Evolutionary conservation across 305 asterid species (phyloP), one percentile per base, ranked within the genome.

Genomic region (Fraxinus latifolia): DNA sequence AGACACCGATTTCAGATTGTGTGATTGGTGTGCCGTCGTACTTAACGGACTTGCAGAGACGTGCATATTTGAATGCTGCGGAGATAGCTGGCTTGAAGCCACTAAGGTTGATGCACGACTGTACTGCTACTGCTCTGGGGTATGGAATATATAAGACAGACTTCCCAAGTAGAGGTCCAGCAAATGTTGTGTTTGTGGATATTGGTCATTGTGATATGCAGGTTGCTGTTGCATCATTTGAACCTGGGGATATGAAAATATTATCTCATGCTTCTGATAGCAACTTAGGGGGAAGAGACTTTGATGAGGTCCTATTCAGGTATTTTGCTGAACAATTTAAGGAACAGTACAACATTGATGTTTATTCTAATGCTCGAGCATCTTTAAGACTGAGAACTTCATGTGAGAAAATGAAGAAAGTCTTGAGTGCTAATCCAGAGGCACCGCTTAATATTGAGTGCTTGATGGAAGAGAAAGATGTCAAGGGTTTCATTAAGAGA

Each of bases 391-490:
- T 96, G 85, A 92, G 98, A 90, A 91, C 94, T 6, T 81, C 99
- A 7, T 94, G 99, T 83, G 99, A 96, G 91, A 96, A 94, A 86
- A 86, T 96, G 89, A 96, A 96, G 92, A 96, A 94, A 85, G 93
- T 96, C 65, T 91, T 96, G 93, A 96, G 99, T 89, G 98, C 99
- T 70, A 96, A 96, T 81, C 86, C 97, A 19, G 98, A 96, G 91
- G 98, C 97, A 36, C 98, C 92, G 3, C 92, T 96, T 76, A 94
- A 87, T 87, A 92, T 96, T 44, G 99, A 96, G 86, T 96, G 99
- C 87, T 89, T 96, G 89, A 96, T 96, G 97, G 99, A 93, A 76
- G 99, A 96, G 89, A 93, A 96, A 88, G 99, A 96, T 82, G 97
- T 96, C 62, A 91, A 85, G 86, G 99, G 98, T 75, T 87, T 86